Percentiles rank a stretch among this genome's conserved stretches.
Conservation (phyloP, 139 green algal species). For the Chlamydomonas asymmetrica region DNA sequence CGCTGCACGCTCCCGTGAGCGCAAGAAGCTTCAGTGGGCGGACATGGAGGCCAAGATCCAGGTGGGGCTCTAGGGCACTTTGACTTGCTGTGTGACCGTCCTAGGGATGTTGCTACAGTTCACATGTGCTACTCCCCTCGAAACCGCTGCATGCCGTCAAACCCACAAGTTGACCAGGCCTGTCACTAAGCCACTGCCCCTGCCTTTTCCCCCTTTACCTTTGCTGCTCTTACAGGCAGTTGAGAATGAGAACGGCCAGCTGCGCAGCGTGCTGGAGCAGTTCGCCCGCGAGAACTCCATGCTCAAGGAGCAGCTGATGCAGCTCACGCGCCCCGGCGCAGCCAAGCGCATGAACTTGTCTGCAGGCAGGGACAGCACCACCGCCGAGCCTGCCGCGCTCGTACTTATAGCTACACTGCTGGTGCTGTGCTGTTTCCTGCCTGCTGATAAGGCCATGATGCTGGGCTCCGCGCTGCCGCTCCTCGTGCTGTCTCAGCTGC, state of each 20-base stretch:
- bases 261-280: constrained; percentile 43
- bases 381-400: constrained; percentile 38
- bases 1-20: constrained; percentile 57
- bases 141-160: background rate
- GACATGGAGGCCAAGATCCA: constrained; percentile 47
- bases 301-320: constrained; percentile 34
- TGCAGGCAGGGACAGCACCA: constrained; percentile 14
- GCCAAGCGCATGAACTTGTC: background rate
- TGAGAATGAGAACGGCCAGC: constrained; percentile 44
- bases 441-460: constrained; percentile 34
- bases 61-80: background rate
- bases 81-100: background rate
- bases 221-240: constrained; percentile 16
- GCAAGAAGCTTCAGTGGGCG: constrained; percentile 60
- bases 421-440: constrained; percentile 29
- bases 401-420: constrained; percentile 56
- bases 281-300: constrained; percentile 42
- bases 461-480: constrained; percentile 22
- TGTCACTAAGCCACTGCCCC: background rate
- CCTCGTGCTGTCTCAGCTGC: background rate
- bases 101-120: background rate
- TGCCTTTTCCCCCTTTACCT: background rate
- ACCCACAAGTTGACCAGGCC: background rate
- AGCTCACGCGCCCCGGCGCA: background rate
- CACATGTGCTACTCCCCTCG: background rate